Conservation (phyloP, 2,329 filamentous ascomycete species). For the Xylaria polymorpha region DNA sequence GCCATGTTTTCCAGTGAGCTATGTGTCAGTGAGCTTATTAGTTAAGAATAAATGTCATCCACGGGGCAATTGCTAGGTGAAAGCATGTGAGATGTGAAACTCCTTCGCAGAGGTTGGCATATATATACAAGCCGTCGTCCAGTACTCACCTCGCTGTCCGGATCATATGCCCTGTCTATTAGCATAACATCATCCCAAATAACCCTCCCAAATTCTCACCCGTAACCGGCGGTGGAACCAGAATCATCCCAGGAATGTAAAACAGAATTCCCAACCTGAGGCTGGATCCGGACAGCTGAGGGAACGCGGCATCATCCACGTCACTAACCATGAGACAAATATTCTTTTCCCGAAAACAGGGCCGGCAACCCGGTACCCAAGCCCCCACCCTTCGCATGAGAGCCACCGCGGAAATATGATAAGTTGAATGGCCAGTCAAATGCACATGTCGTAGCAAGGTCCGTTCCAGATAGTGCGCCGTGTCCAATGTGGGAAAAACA, state of each 20-base stretch:
- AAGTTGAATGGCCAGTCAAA: constrained; percentile 49
- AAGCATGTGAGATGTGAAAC: constrained; percentile 44
- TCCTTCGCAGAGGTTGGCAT: constrained; percentile 58
- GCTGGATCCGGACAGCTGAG: constrained; percentile 57
- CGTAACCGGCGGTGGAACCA: constrained; percentile 47
- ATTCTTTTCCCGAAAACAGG: constrained; percentile 49
- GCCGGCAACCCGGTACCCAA: constrained; percentile 46
- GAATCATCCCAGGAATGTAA: constrained; percentile 46
- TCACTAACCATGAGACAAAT: constrained; percentile 44
- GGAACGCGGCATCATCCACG: constrained; percentile 49
- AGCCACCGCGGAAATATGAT: constrained; percentile 48
- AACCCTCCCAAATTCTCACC: constrained; percentile 48
- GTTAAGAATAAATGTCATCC: constrained; percentile 36
- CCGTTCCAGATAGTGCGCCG: constrained; percentile 48
- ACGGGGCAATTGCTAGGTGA: constrained; percentile 42
- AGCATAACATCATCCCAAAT: constrained; percentile 48
- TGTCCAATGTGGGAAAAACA: constrained; percentile 49
- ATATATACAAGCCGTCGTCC: constrained; percentile 62
- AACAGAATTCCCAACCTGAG: constrained; percentile 47
- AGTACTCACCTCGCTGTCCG: constrained; percentile 66
- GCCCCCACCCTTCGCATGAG: constrained; percentile 45
- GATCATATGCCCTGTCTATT: constrained; percentile 55
- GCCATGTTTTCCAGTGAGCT: constrained; percentile 33
- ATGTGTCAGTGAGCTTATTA: constrained; percentile 39
- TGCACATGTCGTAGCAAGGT: constrained; percentile 49